A percentile compares a stretch with the other conserved stretches of the same genome.
Conservation (phyloP, 2,329 filamentous ascomycete genomes). For the Xylaria sp. region DNA sequence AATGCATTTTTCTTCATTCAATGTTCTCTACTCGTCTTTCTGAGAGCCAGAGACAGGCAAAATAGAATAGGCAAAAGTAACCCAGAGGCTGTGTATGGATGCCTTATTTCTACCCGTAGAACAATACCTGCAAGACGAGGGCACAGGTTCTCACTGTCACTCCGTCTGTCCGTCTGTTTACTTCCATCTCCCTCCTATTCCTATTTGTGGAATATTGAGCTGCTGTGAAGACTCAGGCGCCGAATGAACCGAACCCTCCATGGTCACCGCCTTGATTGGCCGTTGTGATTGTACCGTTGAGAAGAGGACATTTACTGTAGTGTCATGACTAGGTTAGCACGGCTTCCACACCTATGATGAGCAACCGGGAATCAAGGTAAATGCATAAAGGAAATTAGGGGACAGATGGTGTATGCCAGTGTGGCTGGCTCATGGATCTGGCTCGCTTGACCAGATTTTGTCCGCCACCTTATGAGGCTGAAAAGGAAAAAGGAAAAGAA, state of each 20-base stretch:
- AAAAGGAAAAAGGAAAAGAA: not conserved
- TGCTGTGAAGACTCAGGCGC: slow-evolving; percentile 48
- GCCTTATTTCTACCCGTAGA: not conserved
- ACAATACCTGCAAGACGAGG: not conserved
- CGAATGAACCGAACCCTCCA: slow-evolving; percentile 68
- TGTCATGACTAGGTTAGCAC: slow-evolving; percentile 45
- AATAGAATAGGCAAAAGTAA: not conserved
- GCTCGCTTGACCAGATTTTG: not conserved
- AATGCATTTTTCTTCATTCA: slow-evolving; percentile 2
- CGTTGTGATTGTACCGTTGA: slow-evolving; percentile 82
- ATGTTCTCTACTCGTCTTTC: not conserved
- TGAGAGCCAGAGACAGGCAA: not conserved
- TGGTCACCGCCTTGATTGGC: slow-evolving; percentile 67
- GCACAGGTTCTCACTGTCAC: slow-evolving; percentile 5
- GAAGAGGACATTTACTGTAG: slow-evolving; percentile 74
- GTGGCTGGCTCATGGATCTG: not conserved
- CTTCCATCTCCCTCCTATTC: slow-evolving; percentile 1
- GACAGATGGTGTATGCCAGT: not conserved
- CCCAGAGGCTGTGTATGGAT: slow-evolving; percentile 5
- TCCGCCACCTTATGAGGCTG: not conserved
- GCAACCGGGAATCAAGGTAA: slow-evolving; percentile 9
- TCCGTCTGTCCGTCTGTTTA: slow-evolving; percentile 1
- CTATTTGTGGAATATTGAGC: not conserved
- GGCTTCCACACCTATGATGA: slow-evolving; percentile 14
- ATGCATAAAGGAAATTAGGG: not conserved